A percentile compares a stretch with the other conserved stretches of the same genome.
These are phyloP conservation scores for Ceratocystis alfenasii DNA, from an alignment of 2,329 filamentous ascomycete species.

Conservation along the genomic window DNA sequence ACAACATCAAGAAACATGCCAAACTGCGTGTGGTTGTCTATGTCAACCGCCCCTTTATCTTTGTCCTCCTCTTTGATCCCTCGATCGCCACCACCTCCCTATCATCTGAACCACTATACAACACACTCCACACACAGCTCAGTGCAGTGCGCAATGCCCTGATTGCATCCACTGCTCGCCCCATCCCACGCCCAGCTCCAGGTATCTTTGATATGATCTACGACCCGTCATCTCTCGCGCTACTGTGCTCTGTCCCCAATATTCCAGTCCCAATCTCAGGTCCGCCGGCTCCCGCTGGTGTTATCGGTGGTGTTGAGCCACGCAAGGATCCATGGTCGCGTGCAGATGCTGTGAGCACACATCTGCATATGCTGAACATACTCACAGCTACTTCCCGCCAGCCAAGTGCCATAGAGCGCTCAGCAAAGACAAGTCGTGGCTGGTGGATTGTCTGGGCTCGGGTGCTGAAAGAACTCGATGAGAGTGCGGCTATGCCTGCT, in stretches of 20 bases:
- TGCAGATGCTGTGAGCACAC: conserved; percentile 51
- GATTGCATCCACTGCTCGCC: conserved; percentile 44
- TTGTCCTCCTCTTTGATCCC: conserved; percentile 56
- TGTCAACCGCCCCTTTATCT: conserved; percentile 63
- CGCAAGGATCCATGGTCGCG: conserved; percentile 40
- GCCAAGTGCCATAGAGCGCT: conserved; percentile 43
- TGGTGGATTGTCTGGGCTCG: conserved; percentile 61
- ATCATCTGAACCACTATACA: conserved; percentile 44
- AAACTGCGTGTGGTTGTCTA: conserved; percentile 61
- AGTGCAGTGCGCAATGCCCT: conserved; percentile 46
- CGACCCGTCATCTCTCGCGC: conserved; percentile 44
- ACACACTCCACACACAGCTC: conserved; percentile 49
- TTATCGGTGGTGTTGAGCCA: conserved; percentile 22
- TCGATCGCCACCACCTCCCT: conserved; percentile 47
- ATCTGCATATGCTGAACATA: conserved; percentile 50
- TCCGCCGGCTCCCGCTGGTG: conserved; percentile 24
- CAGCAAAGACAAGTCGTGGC: conserved; percentile 52
- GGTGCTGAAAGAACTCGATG: conserved; percentile 31
- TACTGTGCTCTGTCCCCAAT: conserved; percentile 54
- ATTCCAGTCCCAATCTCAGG: conserved; percentile 40
- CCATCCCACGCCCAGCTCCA: conserved; percentile 38
- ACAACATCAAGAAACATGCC: conserved; percentile 28
- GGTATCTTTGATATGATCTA: conserved; percentile 50
- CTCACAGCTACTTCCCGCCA: conserved; percentile 33
- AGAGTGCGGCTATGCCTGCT: background rate